Evolutionary conservation across 495 filamentous ascomycete species (phyloP), one percentile per base, ranked within the genome.

Genomic region (Tuber brumale): DNA sequence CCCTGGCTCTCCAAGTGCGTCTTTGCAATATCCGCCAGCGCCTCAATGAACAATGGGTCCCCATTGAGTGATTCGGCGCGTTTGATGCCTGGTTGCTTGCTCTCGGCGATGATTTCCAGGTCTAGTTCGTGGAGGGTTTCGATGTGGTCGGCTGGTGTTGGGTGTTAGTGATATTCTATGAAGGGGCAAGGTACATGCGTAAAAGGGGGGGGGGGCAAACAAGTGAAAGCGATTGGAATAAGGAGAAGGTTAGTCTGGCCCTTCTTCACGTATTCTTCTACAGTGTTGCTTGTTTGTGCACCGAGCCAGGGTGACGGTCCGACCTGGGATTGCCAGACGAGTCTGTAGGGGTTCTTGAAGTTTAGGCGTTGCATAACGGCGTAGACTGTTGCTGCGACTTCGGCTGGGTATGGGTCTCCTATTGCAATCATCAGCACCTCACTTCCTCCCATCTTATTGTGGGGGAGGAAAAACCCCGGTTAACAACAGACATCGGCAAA

Each of bases 251-350:
- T 93, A 43, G 91, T 95, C 82, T 97, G 92, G 3, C 94, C 95
- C 83, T 95, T 93, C 81, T 92, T 90, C 74, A 98, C 91, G 81
- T 97, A 97, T 46, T 92, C 86, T 82, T 93, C 89, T 21, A 99
- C 96, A 0, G 96, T 94, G 76, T 90, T 90, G 77, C 89, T 89
- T 0, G 96, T 98, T 84, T 98, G 96, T 44, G 96, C 94, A 19
- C 96, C 96, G 8, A 98, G 89, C 96, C 96, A 99, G 27, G 96
- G 92, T 45, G 89, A 91, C 3, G 96, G 96, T 23, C 96, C 96
- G 72, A 99, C 96, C 83, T 99, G 96, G 37, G 94, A 97, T 85
- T 99, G 96, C 95, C 95, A 99, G 82, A 94, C 94, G 44, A 99
- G 86, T 35, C 96, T 90, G 84, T 96, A 98, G 3, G 92, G 92